phyloP scores from a whole-genome alignment of 2,329 filamentous ascomycete genomes.

The Phyllachora maydis region DNA sequence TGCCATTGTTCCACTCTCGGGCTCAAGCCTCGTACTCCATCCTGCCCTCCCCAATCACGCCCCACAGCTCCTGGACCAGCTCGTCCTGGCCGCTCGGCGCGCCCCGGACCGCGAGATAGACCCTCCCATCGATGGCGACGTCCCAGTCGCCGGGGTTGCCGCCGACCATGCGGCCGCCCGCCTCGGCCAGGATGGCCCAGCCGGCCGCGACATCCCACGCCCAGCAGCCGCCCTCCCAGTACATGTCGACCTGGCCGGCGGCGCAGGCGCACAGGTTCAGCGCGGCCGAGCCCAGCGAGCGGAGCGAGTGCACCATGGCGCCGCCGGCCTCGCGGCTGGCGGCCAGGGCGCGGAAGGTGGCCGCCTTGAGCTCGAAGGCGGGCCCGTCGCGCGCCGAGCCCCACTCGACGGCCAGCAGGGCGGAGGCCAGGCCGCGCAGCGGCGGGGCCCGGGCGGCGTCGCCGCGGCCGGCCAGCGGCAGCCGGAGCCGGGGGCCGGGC shows the following conservation, averaged over 20 bases:
- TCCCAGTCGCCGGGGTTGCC: slow-evolving; percentile 57
- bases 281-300: slow-evolving; percentile 53
- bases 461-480: slow-evolving; percentile 17
- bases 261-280: slow-evolving; percentile 57
- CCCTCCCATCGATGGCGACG: slow-evolving; percentile 33
- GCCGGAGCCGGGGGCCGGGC: slow-evolving; percentile 5
- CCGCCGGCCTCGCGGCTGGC: slow-evolving; percentile 40
- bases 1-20: too few relatives aligned
- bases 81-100: slow-evolving; percentile 37
- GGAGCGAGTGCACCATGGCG: slow-evolving; percentile 55
- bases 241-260: slow-evolving; percentile 48
- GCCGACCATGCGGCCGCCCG: slow-evolving; percentile 51
- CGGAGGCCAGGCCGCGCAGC: slow-evolving; percentile 36
- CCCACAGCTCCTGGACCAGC: slow-evolving; percentile 45
- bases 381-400: slow-evolving; percentile 44
- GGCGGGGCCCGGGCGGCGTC: slow-evolving; percentile 25
- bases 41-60: slow-evolving; percentile 29
- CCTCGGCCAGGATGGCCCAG: slow-evolving; percentile 57
- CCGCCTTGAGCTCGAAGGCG: slow-evolving; percentile 50
- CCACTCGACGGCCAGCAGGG: slow-evolving; percentile 55
- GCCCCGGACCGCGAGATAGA: slow-evolving; percentile 41
- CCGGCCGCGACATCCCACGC: slow-evolving; percentile 73
- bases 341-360: slow-evolving; percentile 41
- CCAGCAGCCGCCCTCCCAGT: slow-evolving; percentile 74
- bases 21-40: slow-evolving; percentile 18